Base-by-base conservation (phyloP, 1,284 basidiomycete genomes). In the Austroboletus olivaceoglutinosus region DNA sequence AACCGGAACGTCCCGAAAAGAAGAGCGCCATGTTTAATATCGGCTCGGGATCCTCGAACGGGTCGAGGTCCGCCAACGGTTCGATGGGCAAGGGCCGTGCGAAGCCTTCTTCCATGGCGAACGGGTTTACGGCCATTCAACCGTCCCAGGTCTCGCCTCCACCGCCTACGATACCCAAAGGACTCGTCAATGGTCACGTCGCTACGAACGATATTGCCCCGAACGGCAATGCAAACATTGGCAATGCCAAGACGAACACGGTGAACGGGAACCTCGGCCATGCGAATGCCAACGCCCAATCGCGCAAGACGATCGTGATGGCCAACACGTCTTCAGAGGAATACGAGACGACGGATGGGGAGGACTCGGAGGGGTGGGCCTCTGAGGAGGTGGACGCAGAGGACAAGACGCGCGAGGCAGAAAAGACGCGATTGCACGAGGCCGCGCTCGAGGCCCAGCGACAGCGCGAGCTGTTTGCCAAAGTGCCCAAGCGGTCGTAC, bases 391-490 rank as follows among this genome's bases (percentile, higher is more conserved):
- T 75, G 62, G 74, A 73, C 44, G 59, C 58, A 25, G 74, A 70
- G 18, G 69, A 68, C 46, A 67, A 64, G 63, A 52, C 52, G 13
- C 62, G 67, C 37, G 58, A 67, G 38, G 62, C 54, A 21, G 71
- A 72, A 55, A 70, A 71, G 52, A 62, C 55, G 3, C 67, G 67
- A 11, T 54, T 75, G 19, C 70, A 60, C 12, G 70, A 74, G 58
- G 81, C 78, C 23, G 78, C 76, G n/a, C 51, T 80, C 58, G 85
- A 89, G 62, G 84, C 78, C 16, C 79, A 84, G 60, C 77, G 85
- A 7, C 82, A 90, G 61, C 77, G 79, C 30, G 82, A 88, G 16
- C 77, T 93, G 77, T 91, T 93, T 62, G 76, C 81, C 50, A 93
- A 91, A 70, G 74, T 86, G 11, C 87, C 89, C 5, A 76, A 81